Evolutionary conservation across 345 rosid genomes (phyloP).

Genomic region (Syzygium oleosum): DNA sequence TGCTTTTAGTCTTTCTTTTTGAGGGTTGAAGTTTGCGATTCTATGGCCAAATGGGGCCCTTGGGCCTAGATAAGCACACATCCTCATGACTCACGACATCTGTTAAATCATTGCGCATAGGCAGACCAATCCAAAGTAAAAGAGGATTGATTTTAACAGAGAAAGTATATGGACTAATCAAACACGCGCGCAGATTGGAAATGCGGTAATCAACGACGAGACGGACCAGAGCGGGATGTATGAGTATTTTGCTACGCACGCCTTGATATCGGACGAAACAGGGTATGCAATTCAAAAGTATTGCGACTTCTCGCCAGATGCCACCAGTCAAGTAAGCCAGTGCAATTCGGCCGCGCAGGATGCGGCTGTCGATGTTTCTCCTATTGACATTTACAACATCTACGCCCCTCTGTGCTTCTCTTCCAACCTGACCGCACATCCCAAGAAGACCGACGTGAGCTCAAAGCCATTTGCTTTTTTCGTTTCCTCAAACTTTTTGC

Average conservation of each 20-base stretch:
- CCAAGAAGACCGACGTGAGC: constrained; percentile 28
- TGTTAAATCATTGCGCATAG: not conserved
- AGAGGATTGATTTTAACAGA: constrained; percentile 5
- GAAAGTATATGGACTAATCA: not conserved
- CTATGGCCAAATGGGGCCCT: not conserved
- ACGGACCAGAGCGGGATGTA: constrained; percentile 67
- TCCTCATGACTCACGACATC: not conserved
- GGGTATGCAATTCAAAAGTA: constrained; percentile 9
- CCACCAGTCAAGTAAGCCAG: constrained; percentile 8
- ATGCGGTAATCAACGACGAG: constrained; percentile 71
- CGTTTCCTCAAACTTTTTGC: not conserved
- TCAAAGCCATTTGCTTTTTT: not conserved
- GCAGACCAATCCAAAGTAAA: not conserved
- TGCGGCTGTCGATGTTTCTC: not conserved
- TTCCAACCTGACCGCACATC: constrained; percentile 38
- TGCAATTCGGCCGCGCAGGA: constrained; percentile 28
- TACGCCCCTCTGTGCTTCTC: constrained; percentile 62
- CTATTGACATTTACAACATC: constrained; percentile 62
- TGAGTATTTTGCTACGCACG: constrained; percentile 56
- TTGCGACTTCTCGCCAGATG: constrained; percentile 48
- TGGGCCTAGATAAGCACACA: not conserved
- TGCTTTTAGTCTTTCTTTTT: not conserved
- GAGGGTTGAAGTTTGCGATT: not conserved
- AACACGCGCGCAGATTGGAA: constrained; percentile 54
- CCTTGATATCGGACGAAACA: constrained; percentile 43